Percentiles rank a stretch among this genome's conserved stretches.
Evolutionary conservation across 441 rosid species (phyloP).

Genomic region (Euphorbia corollata): DNA sequence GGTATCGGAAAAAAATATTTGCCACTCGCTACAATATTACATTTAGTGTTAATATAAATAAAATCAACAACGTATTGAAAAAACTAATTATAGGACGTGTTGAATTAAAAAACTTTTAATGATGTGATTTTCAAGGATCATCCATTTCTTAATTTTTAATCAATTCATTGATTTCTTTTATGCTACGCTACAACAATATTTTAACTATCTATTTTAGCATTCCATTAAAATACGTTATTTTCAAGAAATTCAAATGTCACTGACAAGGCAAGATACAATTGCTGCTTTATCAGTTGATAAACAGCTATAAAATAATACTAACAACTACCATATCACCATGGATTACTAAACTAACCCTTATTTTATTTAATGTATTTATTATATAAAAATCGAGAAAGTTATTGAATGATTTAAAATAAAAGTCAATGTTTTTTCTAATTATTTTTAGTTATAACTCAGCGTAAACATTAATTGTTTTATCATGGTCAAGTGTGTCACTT

Average conservation of each 20-base stretch:
- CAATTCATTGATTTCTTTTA: not conserved
- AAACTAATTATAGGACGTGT: too few species aligned
- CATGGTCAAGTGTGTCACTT: too few species aligned
- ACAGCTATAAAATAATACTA: not conserved
- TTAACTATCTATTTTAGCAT: not conserved
- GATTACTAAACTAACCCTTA: not conserved
- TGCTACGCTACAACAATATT: not conserved
- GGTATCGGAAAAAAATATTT: too few species aligned
- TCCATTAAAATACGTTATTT: not conserved
- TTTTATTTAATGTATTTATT: not conserved
- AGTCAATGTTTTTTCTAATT: not conserved
- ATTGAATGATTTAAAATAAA: not conserved
- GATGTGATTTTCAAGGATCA: not conserved
- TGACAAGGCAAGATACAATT: not conserved
- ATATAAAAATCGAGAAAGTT: not conserved
- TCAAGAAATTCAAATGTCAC: not conserved
- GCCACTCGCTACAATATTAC: too few species aligned
- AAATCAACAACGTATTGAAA: too few species aligned
- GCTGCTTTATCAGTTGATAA: not conserved
- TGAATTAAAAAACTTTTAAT: too few species aligned
- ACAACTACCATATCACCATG: not conserved
- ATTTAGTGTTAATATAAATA: too few species aligned
- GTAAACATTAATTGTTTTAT: not conserved
- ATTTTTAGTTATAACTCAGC: not conserved
- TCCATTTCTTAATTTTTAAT: not conserved